Evolutionary conservation across 2,329 filamentous ascomycete species (phyloP).

Genomic region (Colletotrichum chlorophyti): DNA sequence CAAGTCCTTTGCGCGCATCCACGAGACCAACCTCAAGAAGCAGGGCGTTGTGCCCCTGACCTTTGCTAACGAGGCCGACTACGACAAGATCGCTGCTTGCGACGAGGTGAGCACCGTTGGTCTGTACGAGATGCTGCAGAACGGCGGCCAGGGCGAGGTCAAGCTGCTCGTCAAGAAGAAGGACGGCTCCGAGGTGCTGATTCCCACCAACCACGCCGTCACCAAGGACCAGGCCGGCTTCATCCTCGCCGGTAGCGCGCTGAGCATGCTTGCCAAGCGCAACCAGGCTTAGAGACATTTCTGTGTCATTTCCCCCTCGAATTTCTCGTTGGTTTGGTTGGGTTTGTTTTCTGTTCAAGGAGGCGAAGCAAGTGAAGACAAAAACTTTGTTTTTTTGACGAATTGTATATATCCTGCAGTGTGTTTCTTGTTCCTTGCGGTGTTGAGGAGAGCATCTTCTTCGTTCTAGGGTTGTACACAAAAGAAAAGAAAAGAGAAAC

Average conservation of each 20-base stretch:
- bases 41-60: constrained; percentile 96
- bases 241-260: constrained; percentile 88
- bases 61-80: constrained; percentile 87
- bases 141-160: constrained; percentile 80
- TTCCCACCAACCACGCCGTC: constrained; percentile 87
- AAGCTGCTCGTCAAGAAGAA: constrained; percentile 69
- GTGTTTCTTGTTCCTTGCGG: neutral
- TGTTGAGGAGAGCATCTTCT: neutral
- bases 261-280: constrained; percentile 83
- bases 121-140: constrained; percentile 79
- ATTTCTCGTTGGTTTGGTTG: neutral
- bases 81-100: constrained; percentile 81
- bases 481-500: neutral
- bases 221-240: constrained; percentile 91
- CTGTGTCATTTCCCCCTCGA: no score
- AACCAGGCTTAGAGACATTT: constrained; percentile 20
- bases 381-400: constrained; percentile 13
- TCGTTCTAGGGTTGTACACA: neutral
- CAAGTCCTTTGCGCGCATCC: constrained; percentile 90
- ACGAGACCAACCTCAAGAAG: constrained; percentile 97
- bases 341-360: neutral
- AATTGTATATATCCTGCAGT: constrained; percentile 10
- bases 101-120: constrained; percentile 86
- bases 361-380: constrained; percentile 8
- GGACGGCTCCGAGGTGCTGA: constrained; percentile 68